A percentile compares a stretch with the other conserved stretches of the same genome.
phyloP scores from a whole-genome alignment of 1,284 basidiomycete species.

The Schizophyllum amplum region DNA sequence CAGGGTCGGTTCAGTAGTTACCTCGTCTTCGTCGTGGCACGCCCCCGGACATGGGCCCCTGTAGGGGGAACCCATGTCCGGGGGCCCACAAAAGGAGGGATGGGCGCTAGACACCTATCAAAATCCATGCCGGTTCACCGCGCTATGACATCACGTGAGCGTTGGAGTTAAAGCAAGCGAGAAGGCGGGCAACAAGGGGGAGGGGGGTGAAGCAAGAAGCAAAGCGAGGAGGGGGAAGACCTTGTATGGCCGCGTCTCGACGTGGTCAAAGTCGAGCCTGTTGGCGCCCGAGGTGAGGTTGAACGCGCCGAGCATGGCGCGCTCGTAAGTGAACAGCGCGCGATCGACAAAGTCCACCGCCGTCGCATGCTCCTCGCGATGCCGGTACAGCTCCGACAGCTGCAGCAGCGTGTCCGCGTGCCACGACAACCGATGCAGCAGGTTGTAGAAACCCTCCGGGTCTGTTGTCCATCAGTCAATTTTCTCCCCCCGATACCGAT shows the following conservation, averaged over 20 bases:
- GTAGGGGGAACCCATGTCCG: too few species aligned
- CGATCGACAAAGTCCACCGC: slow-evolving; percentile 83
- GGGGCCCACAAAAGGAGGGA: too few species aligned
- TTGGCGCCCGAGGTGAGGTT: slow-evolving; percentile 73
- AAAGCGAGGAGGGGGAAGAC: too few species aligned
- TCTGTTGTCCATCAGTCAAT: slow-evolving; percentile 31
- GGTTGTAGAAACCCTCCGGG: slow-evolving; percentile 56
- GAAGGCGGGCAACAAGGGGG: too few species aligned
- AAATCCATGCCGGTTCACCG: too few species aligned
- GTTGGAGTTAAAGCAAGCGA: too few species aligned
- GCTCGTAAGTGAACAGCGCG: slow-evolving; percentile 84
- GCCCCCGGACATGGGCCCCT: too few species aligned
- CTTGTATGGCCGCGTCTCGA: slow-evolving; percentile 83
- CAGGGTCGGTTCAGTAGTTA: too few species aligned
- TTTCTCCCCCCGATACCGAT: not conserved
- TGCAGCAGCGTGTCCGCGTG: slow-evolving; percentile 90
- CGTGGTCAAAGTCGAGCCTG: slow-evolving; percentile 78
- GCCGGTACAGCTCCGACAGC: slow-evolving; percentile 74
- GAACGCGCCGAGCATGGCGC: slow-evolving; percentile 78
- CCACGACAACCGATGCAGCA: slow-evolving; percentile 61
- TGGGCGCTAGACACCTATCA: too few species aligned
- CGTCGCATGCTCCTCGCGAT: slow-evolving; percentile 80
- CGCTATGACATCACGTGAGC: too few species aligned
- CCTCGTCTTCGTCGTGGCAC: too few species aligned
- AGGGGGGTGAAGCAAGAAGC: too few species aligned